Conservation (phyloP, 768 basidiomycete species). For the Mycena leptocephala region DNA sequence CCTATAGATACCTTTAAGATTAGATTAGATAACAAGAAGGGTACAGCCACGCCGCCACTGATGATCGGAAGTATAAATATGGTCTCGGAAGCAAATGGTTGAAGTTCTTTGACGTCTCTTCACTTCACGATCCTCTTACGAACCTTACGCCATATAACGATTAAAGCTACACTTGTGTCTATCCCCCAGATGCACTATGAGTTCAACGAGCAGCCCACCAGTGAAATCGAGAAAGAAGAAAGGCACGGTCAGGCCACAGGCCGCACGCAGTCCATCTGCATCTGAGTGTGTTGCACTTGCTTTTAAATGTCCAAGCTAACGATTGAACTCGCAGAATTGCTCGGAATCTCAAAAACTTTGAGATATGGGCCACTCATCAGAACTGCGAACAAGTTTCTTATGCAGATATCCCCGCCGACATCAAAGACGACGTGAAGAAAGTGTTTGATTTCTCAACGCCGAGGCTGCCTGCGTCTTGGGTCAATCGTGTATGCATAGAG, state of each 20-base stretch:
- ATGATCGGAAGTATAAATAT: not conserved
- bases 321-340: constrained; percentile 57
- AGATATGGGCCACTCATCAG: constrained; percentile 67
- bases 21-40: not conserved
- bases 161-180: not conserved
- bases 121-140: constrained; percentile 21
- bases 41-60: not conserved
- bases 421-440: constrained; percentile 55
- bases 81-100: constrained; percentile 15
- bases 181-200: not conserved
- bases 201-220: constrained; percentile 31
- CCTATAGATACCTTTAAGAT: no score
- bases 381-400: constrained; percentile 67
- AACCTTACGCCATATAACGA: constrained; percentile 11
- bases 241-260: constrained; percentile 19
- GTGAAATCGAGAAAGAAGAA: constrained; percentile 32
- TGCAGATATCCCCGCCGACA: constrained; percentile 56
- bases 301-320: not conserved
- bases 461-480: constrained; percentile 59
- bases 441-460: constrained; percentile 37
- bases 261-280: constrained; percentile 59
- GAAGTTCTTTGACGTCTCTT: not conserved
- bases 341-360: constrained; percentile 63
- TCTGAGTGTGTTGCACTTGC: constrained; percentile 57
- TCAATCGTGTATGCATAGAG: constrained; percentile 52